Evolutionary conservation across 2,329 filamentous ascomycete species (phyloP), one percentile per base, ranked within the genome.

Genomic region (Ophiosphaerella narmari): DNA sequence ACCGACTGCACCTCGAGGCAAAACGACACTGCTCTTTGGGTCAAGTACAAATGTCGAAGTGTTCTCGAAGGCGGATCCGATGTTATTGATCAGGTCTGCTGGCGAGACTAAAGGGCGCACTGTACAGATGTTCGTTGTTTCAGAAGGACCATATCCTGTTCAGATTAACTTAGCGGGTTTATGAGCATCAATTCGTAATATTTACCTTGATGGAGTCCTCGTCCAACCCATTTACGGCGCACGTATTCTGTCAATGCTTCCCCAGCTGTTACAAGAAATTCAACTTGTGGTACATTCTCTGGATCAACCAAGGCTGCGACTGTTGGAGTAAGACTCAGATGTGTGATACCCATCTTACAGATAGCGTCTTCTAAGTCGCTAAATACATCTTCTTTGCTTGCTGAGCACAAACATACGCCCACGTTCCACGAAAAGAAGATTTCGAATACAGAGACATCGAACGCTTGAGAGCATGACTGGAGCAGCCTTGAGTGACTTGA

Each of bases 391-490:
- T 94, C 88, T 59, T 92, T 91, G 0, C 79, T 82, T 0, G 86
- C 87, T 2, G 88, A 84, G 65, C 89, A 96, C 11, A 96, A 77
- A 52, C 87, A 88, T 77, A 93, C 90, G 4, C 90, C 90, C 31
- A 81, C 80, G 39, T 83, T 82, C 88, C 91, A 95, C 0, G 90
- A 79, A 62, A 90, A 95, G 68, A 96, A 93, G 12, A 95, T 92
- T 64, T 96, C 91, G 66, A 95, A 95, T 0, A 95, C 88, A 0
- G 90, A 95, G 2, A 95, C 82, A 65, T 95, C 90, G 65, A 95
- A 96, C 0, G 87, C 88, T 65, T 91, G 89, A 0, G 90, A 93
- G 65, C 89, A 95, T 2, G 89, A 85, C 71, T 96, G 91, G 0
- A 96, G 77, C 29, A 96, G 77, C n/a, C 85, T 82, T 1, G 85